Evolutionary conservation across 495 filamentous ascomycete species (phyloP).

Genomic region (Podospora conica): DNA sequence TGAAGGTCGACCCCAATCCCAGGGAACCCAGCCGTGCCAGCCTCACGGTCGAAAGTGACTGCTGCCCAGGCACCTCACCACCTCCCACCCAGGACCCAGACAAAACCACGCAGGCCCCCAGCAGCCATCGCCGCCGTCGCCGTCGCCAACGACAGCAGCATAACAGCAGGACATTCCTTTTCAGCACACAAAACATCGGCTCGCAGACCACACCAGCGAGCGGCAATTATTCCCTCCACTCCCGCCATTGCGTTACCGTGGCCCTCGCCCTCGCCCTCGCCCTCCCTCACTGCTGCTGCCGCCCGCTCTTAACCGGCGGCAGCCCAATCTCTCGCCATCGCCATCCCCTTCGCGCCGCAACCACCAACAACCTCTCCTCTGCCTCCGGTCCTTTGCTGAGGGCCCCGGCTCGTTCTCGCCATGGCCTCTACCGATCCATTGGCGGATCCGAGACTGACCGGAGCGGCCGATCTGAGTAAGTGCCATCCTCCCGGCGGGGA

Average conservation of each 20-base stretch:
- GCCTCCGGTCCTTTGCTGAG: background rate
- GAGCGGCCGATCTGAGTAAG: background rate
- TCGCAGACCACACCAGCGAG: background rate
- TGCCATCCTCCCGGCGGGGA: background rate
- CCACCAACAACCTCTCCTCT: background rate
- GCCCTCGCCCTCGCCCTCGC: too few species aligned
- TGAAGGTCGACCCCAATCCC: background rate
- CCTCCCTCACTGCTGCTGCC: background rate
- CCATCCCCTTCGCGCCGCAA: background rate
- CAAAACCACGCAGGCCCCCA: background rate
- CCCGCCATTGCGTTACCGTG: background rate
- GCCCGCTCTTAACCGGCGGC: constrained; percentile 2
- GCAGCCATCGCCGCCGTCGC: background rate
- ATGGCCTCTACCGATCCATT: constrained; percentile 28
- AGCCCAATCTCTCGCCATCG: constrained; percentile 6
- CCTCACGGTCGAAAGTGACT: background rate
- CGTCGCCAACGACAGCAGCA: background rate
- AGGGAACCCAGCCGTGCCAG: too few species aligned
- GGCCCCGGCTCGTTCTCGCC: constrained; percentile 13
- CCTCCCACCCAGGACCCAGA: background rate
- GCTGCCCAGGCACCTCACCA: background rate
- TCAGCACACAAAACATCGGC: background rate
- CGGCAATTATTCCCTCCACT: background rate
- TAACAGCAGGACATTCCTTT: background rate
- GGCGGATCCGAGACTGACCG: constrained; percentile 12